Percentiles rank a stretch among this genome's conserved stretches.
Conservation (phyloP, 805 yeast genomes). For the Schwanniomyces occidentalis region DNA sequence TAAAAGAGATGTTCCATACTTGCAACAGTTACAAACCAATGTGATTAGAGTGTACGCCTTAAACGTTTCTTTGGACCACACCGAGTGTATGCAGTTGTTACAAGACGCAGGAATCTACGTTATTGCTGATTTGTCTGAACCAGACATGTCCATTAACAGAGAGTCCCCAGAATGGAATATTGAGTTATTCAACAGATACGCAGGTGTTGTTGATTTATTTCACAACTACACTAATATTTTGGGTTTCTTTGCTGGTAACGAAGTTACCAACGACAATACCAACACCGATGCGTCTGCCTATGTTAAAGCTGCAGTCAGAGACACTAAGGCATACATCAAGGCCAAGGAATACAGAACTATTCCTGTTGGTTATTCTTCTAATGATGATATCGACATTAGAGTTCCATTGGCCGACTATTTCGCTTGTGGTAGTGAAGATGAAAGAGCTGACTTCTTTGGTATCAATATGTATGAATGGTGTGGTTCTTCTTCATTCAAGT, state of each 20-base stretch:
- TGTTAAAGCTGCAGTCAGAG: conserved; percentile 83
- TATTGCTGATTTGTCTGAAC: conserved; percentile 82
- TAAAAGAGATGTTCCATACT: conserved; percentile 72
- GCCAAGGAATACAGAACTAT: conserved; percentile 61
- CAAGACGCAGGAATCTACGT: conserved; percentile 89
- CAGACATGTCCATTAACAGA: conserved; percentile 63
- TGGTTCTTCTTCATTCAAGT: conserved; percentile 57
- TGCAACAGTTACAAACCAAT: conserved; percentile 62
- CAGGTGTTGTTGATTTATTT: conserved; percentile 66
- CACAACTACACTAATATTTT: conserved; percentile 68
- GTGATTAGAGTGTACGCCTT: conserved; percentile 77
- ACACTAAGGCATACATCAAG: conserved; percentile 66
- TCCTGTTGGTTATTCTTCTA: conserved; percentile 83
- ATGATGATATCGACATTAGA: conserved; percentile 70
- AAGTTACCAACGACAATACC: conserved; percentile 65
- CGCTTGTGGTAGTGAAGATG: conserved; percentile 67
- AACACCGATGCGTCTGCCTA: conserved; percentile 78
- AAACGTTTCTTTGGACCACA: conserved; percentile 62
- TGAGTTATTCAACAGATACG: conserved; percentile 65
- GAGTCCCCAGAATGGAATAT: conserved; percentile 62
- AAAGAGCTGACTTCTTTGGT: conserved; percentile 79
- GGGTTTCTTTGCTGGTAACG: conserved; percentile 87
- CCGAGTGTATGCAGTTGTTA: conserved; percentile 64
- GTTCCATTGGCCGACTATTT: conserved; percentile 71
- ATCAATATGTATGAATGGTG: conserved; percentile 92